Percentiles rank a stretch among this genome's conserved stretches.
Conservation (phyloP, 768 basidiomycete genomes). For the Hydnum rufescens region DNA sequence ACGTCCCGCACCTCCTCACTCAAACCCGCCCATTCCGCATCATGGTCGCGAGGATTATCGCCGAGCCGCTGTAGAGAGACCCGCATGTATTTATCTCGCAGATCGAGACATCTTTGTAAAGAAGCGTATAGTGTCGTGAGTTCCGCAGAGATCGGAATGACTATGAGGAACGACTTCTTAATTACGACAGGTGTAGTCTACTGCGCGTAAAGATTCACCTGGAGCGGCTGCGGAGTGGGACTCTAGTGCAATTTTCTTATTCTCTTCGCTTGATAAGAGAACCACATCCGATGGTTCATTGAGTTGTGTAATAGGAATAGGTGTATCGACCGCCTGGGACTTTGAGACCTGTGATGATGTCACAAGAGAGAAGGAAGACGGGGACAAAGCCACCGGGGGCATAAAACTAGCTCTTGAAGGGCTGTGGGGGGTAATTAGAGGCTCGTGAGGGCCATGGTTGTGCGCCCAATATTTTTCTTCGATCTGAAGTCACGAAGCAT, state of each 20-base stretch:
- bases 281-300: neutral
- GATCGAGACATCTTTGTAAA: slow-evolving; percentile 66
- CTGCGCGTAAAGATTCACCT: neutral
- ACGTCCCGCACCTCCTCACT: slow-evolving; percentile 41
- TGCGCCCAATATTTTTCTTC: slow-evolving; percentile 56
- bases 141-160: slow-evolving; percentile 12
- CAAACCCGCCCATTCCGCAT: slow-evolving; percentile 53
- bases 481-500: slow-evolving; percentile 22
- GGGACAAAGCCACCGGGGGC: slow-evolving; percentile 10
- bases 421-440: slow-evolving; percentile 1
- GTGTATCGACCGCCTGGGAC: too few species aligned
- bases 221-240: neutral
- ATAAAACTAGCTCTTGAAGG: slow-evolving; percentile 17
- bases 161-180: slow-evolving; percentile 7
- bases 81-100: slow-evolving; percentile 89
- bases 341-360: too few species aligned
- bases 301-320: neutral
- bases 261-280: neutral
- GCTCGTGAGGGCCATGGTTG: slow-evolving; percentile 35
- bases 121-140: slow-evolving; percentile 35
- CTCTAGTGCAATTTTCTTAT: neutral
- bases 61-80: slow-evolving; percentile 80
- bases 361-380: neutral
- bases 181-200: slow-evolving; percentile 4
- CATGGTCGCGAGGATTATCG: slow-evolving; percentile 86